Base-by-base conservation (phyloP, 2,329 filamentous ascomycete species). In the Trichoderma sp. region DNA sequence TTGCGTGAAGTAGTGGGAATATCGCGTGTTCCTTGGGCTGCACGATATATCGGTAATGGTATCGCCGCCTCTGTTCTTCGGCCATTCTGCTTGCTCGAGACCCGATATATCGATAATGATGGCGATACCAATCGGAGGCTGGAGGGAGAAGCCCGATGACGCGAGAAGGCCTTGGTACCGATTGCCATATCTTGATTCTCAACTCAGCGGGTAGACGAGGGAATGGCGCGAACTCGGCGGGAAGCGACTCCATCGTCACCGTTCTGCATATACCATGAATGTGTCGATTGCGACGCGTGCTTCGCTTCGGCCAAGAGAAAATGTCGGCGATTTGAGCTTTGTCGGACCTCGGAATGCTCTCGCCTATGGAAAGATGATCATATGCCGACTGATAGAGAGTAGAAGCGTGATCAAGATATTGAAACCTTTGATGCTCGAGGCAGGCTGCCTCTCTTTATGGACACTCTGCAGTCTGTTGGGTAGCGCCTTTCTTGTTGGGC, bases 21-120 rank as follows among this genome's bases (percentile, higher is more conserved):
- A 61, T 61, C 2, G 58, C 58, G 21, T 61, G 34, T 43, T 51
- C 43, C 47, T 43, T 61, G 17, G 58, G 58, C 34, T 61, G 58
- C 34, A 61, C 58, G 10, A 61, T 61, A 7, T 61, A 61, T 43
- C 47, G 58, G 51, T 61, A 61, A 21, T 61, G 47, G 24, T 51
- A 51, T 9, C 34, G 34, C 15, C 43, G 58, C 17, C 14, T 24
- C 7, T 28, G 47, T 10, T 43, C 47, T 7, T 51, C 47, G 9
- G 34, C 47, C 7, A 26, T n/a, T 5, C 17, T 28, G 34, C 47
- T 28, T 52, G 58, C 47, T 61, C 58, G 43, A 44, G 45, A 28
- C 12, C 58, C 58, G 28, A 51, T 51, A 21, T 21, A 34, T 10
- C 58, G 47, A 51, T 30, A 61, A 34, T 61, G 26, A 12, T 61